Evolutionary conservation across 441 rosid genomes (phyloP).

Genomic region (Adansonia grandidieri): DNA sequence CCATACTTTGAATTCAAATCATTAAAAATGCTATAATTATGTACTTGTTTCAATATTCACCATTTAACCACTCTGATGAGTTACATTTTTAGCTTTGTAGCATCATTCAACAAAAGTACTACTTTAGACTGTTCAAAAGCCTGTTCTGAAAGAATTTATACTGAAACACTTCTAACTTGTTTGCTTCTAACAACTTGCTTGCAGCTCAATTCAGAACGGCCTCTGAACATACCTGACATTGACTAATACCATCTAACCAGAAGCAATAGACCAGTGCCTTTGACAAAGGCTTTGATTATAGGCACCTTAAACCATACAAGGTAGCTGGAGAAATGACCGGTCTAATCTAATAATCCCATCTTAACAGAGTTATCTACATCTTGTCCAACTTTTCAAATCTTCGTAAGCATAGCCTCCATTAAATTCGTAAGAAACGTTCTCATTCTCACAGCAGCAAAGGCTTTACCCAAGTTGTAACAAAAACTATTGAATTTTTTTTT

Average conservation of each 20-base stretch:
- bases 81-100: background rate
- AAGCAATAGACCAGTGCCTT: conserved; percentile 5
- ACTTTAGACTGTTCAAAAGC: background rate
- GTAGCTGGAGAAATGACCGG: background rate
- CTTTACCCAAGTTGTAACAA: background rate
- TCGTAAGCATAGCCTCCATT: background rate
- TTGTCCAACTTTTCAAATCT: background rate
- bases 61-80: background rate
- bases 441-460: background rate
- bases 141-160: background rate
- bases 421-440: background rate
- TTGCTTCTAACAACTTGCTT: background rate
- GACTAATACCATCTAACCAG: conserved; percentile 1
- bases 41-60: background rate
- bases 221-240: background rate
- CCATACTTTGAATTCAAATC: background rate
- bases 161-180: background rate
- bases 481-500: background rate
- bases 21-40: background rate
- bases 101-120: background rate
- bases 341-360: background rate
- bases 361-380: background rate
- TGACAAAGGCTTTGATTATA: background rate
- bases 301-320: background rate
- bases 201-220: background rate